Evolutionary conservation across 139 green algal genomes (phyloP).

Genomic region (Coelastrella sp.): DNA sequence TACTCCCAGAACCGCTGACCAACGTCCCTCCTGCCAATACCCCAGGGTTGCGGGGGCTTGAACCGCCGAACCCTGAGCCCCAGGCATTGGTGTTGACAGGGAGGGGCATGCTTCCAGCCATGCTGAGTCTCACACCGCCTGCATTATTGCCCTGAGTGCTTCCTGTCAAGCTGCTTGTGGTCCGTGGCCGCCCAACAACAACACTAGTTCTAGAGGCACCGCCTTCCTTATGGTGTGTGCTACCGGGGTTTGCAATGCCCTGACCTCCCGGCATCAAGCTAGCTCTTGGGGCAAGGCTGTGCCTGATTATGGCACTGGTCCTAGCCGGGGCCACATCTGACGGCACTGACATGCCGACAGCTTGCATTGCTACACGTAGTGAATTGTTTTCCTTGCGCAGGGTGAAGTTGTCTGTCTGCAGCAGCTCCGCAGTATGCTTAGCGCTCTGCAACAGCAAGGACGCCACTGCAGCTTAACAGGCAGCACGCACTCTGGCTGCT

Average conservation of each 20-base stretch:
- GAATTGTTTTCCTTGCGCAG: not conserved
- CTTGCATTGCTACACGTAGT: not conserved
- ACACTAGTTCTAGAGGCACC: not conserved
- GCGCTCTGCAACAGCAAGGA: not conserved
- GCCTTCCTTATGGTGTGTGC: not conserved
- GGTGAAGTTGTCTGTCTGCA: constrained; percentile 31
- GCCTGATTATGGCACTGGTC: no score
- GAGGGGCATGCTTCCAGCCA: not conserved
- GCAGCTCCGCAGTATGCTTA: constrained; percentile 26
- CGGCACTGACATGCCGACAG: not conserved
- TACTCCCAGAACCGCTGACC: no score
- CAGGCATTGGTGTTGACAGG: not conserved
- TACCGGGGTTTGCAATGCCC: not conserved
- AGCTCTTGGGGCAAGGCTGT: no score
- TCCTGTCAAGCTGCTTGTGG: not conserved
- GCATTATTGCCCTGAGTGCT: not conserved
- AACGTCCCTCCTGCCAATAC: not conserved
- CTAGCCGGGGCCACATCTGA: no score
- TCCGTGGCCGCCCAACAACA: not conserved
- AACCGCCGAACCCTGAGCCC: not conserved
- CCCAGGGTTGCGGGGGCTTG: not conserved
- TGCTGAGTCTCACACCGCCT: not conserved
- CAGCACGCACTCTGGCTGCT: no score
- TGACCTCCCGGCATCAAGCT: not conserved
- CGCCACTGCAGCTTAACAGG: not conserved